Percentiles rank a stretch among this genome's conserved stretches.
phyloP scores from a whole-genome alignment of 169 alveolate genomes.

The Cryptosporidium baileyi region DNA sequence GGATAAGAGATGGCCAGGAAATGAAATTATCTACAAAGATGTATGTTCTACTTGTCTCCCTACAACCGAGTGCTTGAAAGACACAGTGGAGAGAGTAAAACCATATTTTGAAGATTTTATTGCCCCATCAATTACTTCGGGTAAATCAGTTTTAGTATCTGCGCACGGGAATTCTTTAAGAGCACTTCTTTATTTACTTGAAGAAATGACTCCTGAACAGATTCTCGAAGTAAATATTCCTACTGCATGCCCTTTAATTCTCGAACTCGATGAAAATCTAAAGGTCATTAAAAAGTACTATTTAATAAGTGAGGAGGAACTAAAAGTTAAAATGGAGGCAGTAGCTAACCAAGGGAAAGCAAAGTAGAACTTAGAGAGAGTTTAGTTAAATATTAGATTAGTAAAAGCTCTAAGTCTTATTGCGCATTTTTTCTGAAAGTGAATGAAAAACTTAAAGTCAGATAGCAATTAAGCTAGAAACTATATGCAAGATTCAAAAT shows the following conservation, averaged over 20 bases:
- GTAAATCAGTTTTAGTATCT: constrained; percentile 90
- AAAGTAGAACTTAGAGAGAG: constrained; percentile 73
- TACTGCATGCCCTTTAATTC: constrained; percentile 96
- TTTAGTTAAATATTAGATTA: no score
- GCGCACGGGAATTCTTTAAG: constrained; percentile 99
- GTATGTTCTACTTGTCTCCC: constrained; percentile 92
- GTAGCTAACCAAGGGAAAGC: constrained; percentile 94
- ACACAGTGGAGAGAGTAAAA: constrained; percentile 91
- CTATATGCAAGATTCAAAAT: no score
- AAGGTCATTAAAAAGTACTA: constrained; percentile 90
- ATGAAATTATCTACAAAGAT: constrained; percentile 84
- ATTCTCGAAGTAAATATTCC: constrained; percentile 95
- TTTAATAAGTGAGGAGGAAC: constrained; percentile 89
- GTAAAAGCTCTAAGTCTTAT: no score
- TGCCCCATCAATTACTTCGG: constrained; percentile 90
- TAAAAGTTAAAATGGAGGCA: constrained; percentile 89
- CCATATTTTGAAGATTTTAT: constrained; percentile 95
- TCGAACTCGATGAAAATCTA: constrained; percentile 91
- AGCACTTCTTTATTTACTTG: constrained; percentile 94
- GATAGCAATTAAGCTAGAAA: no score
- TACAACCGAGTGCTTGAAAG: constrained; percentile 92
- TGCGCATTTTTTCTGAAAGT: no score
- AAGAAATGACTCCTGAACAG: constrained; percentile 90
- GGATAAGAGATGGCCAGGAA: constrained; percentile 90
- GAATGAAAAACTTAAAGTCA: no score